Evolutionary conservation across 805 yeast species (phyloP).

Genomic region (Starmera pachycereana): DNA sequence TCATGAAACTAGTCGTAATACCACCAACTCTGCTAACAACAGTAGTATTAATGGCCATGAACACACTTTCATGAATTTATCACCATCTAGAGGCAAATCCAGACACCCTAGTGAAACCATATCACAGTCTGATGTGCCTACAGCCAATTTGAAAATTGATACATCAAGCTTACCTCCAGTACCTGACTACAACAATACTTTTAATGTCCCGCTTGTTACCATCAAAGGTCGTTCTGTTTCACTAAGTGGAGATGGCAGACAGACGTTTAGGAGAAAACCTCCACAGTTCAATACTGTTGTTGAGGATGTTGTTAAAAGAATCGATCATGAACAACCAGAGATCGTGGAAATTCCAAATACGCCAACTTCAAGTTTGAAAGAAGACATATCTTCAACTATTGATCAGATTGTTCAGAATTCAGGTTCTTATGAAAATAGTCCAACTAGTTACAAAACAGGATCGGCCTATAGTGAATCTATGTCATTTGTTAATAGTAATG

Average conservation of each 20-base stretch:
- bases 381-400: too few relatives aligned
- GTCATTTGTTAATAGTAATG: too few relatives aligned
- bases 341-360: neutral
- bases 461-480: too few relatives aligned
- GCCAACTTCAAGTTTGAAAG: neutral
- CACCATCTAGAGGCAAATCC: too few relatives aligned
- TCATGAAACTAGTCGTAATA: too few relatives aligned
- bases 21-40: conserved; percentile 2
- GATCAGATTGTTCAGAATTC: too few relatives aligned
- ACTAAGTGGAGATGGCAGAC: conserved; percentile 6
- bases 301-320: neutral
- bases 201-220: conserved; percentile 17
- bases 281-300: neutral
- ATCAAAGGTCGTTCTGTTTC: conserved; percentile 18
- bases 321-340: neutral
- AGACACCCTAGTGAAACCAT: neutral
- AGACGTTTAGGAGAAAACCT: conserved; percentile 15
- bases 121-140: conserved; percentile 3
- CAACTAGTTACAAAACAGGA: too few relatives aligned
- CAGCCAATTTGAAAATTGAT: conserved; percentile 7
- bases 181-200: conserved; percentile 16
- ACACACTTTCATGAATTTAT: too few relatives aligned
- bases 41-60: neutral
- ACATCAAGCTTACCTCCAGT: conserved; percentile 14
- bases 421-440: too few relatives aligned